These are phyloP conservation scores for Perilla frutescens DNA, from an alignment of 257 asterid genomes.

Conservation along the genomic window DNA sequence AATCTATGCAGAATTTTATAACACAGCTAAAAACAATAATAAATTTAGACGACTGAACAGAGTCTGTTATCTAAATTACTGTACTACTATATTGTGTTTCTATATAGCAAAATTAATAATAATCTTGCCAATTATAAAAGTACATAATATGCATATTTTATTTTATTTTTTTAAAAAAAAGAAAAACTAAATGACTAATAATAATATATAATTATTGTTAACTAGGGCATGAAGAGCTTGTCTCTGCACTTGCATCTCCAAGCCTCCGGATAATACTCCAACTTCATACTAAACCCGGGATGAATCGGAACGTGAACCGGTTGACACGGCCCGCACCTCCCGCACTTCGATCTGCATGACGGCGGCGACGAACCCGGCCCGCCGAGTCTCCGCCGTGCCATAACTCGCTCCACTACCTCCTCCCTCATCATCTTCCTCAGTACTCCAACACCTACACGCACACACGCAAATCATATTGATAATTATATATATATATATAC, in stretches of 20 bases:
- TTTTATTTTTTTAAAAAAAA: neutral
- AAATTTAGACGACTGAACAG: slow-evolving; percentile 18
- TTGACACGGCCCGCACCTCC: slow-evolving; percentile 66
- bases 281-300: slow-evolving; percentile 62
- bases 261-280: slow-evolving; percentile 89
- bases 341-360: slow-evolving; percentile 82
- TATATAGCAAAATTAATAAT: slow-evolving; percentile 33
- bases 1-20: slow-evolving; percentile 14
- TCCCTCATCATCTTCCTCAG: slow-evolving; percentile 36
- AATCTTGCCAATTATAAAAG: neutral
- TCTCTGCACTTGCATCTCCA: slow-evolving; percentile 89
- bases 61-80: slow-evolving; percentile 27
- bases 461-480: neutral
- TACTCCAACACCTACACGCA: slow-evolving; percentile 43
- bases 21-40: neutral
- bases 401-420: slow-evolving; percentile 35
- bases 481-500: neutral
- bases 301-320: slow-evolving; percentile 78
- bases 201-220: too few species aligned
- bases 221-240: slow-evolving; percentile 67
- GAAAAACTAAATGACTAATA: neutral
- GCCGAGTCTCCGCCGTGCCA: slow-evolving; percentile 46
- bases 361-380: slow-evolving; percentile 88
- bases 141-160: slow-evolving; percentile 4
- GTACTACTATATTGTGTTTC: slow-evolving; percentile 26